Evolutionary conservation across 1,284 basidiomycete species (phyloP).

Genomic region (Naganishia sp.): DNA sequence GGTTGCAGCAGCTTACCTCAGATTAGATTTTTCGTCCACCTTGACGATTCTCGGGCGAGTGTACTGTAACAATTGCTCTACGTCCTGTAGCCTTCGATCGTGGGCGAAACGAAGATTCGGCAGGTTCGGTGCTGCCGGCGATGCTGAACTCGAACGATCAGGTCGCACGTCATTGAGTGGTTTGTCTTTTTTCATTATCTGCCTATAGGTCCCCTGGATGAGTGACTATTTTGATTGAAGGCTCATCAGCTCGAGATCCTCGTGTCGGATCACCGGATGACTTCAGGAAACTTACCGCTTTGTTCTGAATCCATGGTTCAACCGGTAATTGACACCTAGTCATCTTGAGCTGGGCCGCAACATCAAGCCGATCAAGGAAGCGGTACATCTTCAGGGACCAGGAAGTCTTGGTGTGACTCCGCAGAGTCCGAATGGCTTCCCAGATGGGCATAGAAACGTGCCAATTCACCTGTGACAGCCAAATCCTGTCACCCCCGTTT

Average conservation of each 20-base stretch:
- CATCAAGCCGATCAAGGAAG: conserved; percentile 76
- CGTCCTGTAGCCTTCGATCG: conserved; percentile 81
- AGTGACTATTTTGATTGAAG: background rate
- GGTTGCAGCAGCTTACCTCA: conserved; percentile 60
- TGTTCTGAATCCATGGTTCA: conserved; percentile 33
- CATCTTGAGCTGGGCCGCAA: conserved; percentile 54
- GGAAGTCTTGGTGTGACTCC: conserved; percentile 69
- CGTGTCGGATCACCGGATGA: background rate
- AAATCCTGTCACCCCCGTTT: conserved; percentile 58
- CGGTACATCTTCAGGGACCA: conserved; percentile 73
- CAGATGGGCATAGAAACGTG: conserved; percentile 75
- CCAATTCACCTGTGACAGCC: conserved; percentile 60
- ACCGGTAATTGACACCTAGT: conserved; percentile 31
- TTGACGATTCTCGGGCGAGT: conserved; percentile 67
- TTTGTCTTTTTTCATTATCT: conserved; percentile 9
- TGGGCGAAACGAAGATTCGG: conserved; percentile 78
- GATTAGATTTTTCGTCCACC: conserved; percentile 68
- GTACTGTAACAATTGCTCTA: conserved; percentile 81
- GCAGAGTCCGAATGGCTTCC: conserved; percentile 79
- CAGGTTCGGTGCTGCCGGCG: background rate
- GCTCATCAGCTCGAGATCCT: background rate
- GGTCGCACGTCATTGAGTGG: background rate
- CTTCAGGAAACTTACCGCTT: conserved; percentile 31
- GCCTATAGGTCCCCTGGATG: conserved; percentile 2
- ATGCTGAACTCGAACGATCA: background rate